A percentile compares a stretch with the other conserved stretches of the same genome.
phyloP scores from a whole-genome alignment of 2,329 filamentous ascomycete species.

The Talaromyces sp. region DNA sequence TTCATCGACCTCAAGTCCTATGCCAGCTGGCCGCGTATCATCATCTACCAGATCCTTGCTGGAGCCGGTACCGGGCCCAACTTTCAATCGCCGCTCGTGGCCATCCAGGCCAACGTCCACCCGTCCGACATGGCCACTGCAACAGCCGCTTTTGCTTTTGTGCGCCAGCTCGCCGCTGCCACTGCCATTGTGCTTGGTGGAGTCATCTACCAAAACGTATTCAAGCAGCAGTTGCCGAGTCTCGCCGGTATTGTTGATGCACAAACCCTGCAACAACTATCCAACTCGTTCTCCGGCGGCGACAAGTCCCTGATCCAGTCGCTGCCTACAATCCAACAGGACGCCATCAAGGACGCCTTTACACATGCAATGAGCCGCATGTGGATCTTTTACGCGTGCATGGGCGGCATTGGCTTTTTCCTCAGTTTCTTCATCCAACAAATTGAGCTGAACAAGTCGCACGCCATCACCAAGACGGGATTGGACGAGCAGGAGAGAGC shows the following conservation, averaged over 20 bases:
- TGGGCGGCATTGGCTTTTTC: constrained; percentile 32
- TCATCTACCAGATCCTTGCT: constrained; percentile 54
- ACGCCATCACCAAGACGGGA: constrained; percentile 42
- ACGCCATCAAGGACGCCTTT: constrained; percentile 38
- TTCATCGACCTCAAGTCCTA: constrained; percentile 53
- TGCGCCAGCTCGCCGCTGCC: constrained; percentile 54
- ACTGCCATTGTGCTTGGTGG: constrained; percentile 57
- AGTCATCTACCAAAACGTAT: constrained; percentile 41
- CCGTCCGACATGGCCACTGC: constrained; percentile 58
- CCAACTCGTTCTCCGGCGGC: constrained; percentile 31
- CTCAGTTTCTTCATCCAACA: constrained; percentile 36
- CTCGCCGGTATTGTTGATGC: constrained; percentile 26
- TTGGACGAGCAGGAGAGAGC: constrained; percentile 40
- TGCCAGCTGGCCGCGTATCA: constrained; percentile 47
- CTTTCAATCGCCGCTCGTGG: constrained; percentile 59
- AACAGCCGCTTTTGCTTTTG: constrained; percentile 58
- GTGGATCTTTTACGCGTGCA: constrained; percentile 47
- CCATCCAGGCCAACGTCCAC: constrained; percentile 58
- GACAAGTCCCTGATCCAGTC: constrained; percentile 27
- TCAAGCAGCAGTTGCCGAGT: constrained; percentile 25
- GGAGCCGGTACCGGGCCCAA: constrained; percentile 60
- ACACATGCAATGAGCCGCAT: constrained; percentile 41
- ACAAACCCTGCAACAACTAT: constrained; percentile 20
- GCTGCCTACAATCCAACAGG: constrained; percentile 28
- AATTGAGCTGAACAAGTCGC: constrained; percentile 34